Base-by-base conservation (phyloP, 768 basidiomycete genomes). In the Naematelia aurantialba region DNA sequence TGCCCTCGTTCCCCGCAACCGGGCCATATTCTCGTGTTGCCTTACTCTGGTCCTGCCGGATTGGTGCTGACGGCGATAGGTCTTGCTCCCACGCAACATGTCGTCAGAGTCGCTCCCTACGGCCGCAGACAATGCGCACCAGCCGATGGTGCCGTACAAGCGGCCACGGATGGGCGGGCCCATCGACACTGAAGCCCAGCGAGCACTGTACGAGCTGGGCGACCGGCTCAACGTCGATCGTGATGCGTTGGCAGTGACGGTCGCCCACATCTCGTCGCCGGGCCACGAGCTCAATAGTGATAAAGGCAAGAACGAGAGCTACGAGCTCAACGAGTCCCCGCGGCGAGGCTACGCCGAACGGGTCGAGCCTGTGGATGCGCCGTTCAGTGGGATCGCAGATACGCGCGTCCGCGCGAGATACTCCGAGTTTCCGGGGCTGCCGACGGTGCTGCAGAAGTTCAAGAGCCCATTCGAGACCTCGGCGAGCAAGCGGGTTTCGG, bases 41-140 rank as follows among this genome's bases (percentile, higher is more conserved):
- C 47, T 12, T 12, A 25, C 14, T 14, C 30, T 44, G 34, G 52
- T 14, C 17, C 54, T 22, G n/a, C 8, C 55, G n/a, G 14, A 46
- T 5, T n/a, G 21, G 25, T n/a, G 42, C 44, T 4, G 21, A 48
- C n/a, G 42, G n/a, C 2, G 11, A 48, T 34, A 67, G 66, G 45
- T 70, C 17, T 60, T 70, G 13, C 55, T 70, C 17, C 69, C 69
- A 1, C 64, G 69, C 24, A 71, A 71, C 50, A 71, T 71, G 69
- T 55, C 57, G 8, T 55, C 62, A 24, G 69, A 71, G 44, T 65
- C 66, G 1, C 48, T 66, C 4, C 67, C 69, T 1, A 53, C 45
- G 51, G 29, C 52, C 1, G 58, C 58, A 22, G 51, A 59, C 27
- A 45, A 58, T 21, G 52, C 47, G 24, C 22, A 22, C 19, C 56